Base-by-base conservation (phyloP, 352 stramenopile genomes). In the Aphanomyces astaci region DNA sequence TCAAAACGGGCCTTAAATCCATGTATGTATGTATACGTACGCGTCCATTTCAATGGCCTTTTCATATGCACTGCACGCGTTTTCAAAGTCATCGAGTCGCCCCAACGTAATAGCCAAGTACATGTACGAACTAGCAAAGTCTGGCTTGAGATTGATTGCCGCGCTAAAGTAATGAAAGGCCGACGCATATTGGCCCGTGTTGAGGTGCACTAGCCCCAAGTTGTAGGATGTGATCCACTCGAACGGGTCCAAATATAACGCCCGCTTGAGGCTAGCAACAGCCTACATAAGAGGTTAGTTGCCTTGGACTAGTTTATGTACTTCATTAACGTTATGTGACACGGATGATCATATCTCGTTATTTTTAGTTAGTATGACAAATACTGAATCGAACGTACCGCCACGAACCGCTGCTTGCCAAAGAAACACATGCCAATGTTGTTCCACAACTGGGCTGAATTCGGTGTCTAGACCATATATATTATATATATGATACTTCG, bases 351-450 rank as follows among this genome's bases (percentile, higher is more conserved):
- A n/a, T n/a, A n/a, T n/a, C n/a, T n/a, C n/a, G n/a, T n/a, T n/a
- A n/a, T n/a, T n/a, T n/a, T n/a, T n/a, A n/a, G n/a, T n/a, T n/a
- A n/a, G n/a, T n/a, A n/a, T n/a, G n/a, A n/a, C n/a, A n/a, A n/a
- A n/a, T n/a, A n/a, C n/a, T n/a, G n/a, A n/a, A 15, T 43, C 7
- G 36, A 43, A 43, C 7, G 59, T 81, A 77, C 43, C 70, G 87
- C 77, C 43, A 90, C 87, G 70, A 79, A 92, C 9, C 80, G 84
- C 71, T 93, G 82, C 75, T 97, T 97, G 32, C 89, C 89, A 71
- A 97, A 97, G 71, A 98, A 97, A 71, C 91, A 97, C 93, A 98
- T 97, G 55, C 90, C 92, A 48, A 98, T 87, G 73, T 98, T 97
- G 78, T 98, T 98, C 92, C 92, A 98, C 15, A 98, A 77, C 73